A percentile compares a stretch with the other conserved stretches of the same genome.
Conservation (phyloP, 2,329 filamentous ascomycete species). For the Aspergillus fijiensis region DNA sequence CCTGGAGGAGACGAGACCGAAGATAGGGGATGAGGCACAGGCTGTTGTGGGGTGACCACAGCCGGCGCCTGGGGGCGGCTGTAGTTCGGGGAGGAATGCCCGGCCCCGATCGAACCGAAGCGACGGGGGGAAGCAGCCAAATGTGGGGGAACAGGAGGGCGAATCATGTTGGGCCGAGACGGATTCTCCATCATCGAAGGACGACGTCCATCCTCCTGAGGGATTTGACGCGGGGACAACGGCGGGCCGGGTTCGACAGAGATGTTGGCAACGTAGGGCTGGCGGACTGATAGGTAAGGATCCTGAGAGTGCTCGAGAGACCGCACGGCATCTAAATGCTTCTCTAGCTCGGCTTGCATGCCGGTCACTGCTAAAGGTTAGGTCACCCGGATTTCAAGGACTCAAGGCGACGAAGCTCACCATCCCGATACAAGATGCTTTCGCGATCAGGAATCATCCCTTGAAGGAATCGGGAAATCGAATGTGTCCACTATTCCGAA, state of each 20-base stretch:
- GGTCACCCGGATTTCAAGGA: neutral
- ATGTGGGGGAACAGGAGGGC: slow-evolving; percentile 77
- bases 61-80: slow-evolving; percentile 67
- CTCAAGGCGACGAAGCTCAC: slow-evolving; percentile 52
- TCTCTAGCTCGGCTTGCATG: slow-evolving; percentile 63
- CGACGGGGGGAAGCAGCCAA: slow-evolving; percentile 74
- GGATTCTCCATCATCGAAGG: slow-evolving; percentile 62
- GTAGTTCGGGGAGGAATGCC: slow-evolving; percentile 70
- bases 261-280: slow-evolving; percentile 63
- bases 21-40: slow-evolving; percentile 62
- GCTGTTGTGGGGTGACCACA: slow-evolving; percentile 67
- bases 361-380: slow-evolving; percentile 45
- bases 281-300: slow-evolving; percentile 61
- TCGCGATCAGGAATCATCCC: slow-evolving; percentile 73
- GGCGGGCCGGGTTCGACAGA: slow-evolving; percentile 67
- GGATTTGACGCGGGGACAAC: slow-evolving; percentile 81
- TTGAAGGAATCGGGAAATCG: slow-evolving; percentile 73
- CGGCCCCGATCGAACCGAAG: slow-evolving; percentile 79
- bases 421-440: slow-evolving; percentile 74
- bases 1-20: slow-evolving; percentile 56
- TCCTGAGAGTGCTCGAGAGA: slow-evolving; percentile 64
- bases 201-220: slow-evolving; percentile 79
- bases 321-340: slow-evolving; percentile 60
- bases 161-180: slow-evolving; percentile 65
- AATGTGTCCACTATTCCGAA: slow-evolving; percentile 70